These are phyloP conservation scores for Vitis hybrid DNA, from an alignment of 177 flowering plant genomes.

Conservation along the genomic window DNA sequence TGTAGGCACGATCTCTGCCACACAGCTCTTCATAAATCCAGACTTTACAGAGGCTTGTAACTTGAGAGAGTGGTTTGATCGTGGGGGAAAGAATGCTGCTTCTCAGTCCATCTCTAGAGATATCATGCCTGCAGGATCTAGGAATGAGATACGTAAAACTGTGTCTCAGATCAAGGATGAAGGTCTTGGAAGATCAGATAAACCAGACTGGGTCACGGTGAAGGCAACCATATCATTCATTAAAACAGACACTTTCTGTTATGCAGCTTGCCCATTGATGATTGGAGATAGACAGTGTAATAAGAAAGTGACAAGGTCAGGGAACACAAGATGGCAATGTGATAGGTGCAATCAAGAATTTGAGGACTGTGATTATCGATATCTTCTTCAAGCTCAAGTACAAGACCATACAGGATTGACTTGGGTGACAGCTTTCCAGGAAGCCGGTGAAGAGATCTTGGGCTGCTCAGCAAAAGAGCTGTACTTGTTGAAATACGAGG, in stretches of 20 bases:
- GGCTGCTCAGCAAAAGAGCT: constrained; percentile 87
- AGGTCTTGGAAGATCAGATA: constrained; percentile 86
- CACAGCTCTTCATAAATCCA: constrained; percentile 88
- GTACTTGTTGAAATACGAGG: constrained; percentile 64
- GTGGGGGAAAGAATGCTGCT: constrained; percentile 58
- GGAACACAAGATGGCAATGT: constrained; percentile 72
- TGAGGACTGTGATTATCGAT: constrained; percentile 90
- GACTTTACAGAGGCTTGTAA: constrained; percentile 68
- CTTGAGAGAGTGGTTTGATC: constrained; percentile 80
- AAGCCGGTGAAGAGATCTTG: constrained; percentile 84
- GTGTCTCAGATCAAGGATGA: constrained; percentile 86
- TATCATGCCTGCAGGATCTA: constrained; percentile 43
- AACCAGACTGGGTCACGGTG: constrained; percentile 88
- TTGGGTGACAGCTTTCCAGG: constrained; percentile 99
- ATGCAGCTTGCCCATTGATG: constrained; percentile 94
- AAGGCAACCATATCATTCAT: constrained; percentile 72
- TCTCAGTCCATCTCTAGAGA: constrained; percentile 83
- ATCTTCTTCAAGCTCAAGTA: constrained; percentile 87
- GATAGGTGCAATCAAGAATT: constrained; percentile 89
- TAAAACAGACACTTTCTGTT: constrained; percentile 83
- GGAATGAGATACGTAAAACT: constrained; percentile 71
- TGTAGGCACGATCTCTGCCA: constrained; percentile 78
- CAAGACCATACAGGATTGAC: constrained; percentile 89
- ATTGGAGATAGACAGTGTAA: constrained; percentile 89
- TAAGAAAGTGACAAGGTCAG: constrained; percentile 78